phyloP scores from a whole-genome alignment of 148 eudicot genomes.

The Tetragonia tetragonoides region DNA sequence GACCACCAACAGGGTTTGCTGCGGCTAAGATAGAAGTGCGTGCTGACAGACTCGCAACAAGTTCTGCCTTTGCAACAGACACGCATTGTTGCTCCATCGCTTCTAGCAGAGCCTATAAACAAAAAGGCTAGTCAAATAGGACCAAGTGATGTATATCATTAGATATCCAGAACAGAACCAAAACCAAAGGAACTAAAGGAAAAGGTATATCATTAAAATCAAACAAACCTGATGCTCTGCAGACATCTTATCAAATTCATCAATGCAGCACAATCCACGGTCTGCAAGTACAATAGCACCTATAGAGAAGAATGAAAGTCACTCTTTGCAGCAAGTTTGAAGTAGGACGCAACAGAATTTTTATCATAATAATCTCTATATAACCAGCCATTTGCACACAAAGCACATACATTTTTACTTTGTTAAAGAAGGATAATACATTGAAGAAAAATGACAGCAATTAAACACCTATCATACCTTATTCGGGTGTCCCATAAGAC shows the following conservation, averaged over 20 bases:
- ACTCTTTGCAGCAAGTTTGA: conserved; percentile 4
- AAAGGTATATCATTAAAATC: not conserved
- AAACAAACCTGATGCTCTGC: conserved; percentile 86
- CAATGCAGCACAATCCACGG: conserved; percentile 94
- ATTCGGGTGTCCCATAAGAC: not conserved
- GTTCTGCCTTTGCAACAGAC: conserved; percentile 98
- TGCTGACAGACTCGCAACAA: conserved; percentile 96
- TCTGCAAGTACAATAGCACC: conserved; percentile 99
- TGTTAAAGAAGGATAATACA: not conserved
- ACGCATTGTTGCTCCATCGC: conserved; percentile 99
- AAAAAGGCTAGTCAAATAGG: conserved; percentile 4
- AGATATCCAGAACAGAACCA: not conserved
- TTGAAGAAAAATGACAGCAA: not conserved
- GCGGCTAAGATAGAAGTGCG: conserved; percentile 97
- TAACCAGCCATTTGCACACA: not conserved
- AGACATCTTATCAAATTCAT: conserved; percentile 99
- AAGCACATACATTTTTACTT: not conserved
- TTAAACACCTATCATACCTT: not conserved
- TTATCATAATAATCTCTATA: not conserved
- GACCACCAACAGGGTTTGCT: conserved; percentile 98
- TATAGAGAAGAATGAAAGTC: conserved; percentile 23
- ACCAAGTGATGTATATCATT: not conserved
- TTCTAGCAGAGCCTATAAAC: conserved; percentile 75
- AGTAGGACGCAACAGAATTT: not conserved
- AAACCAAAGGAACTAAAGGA: not conserved